Conservation (phyloP, 2,329 filamentous ascomycete species). For the Monosporascus sp. region DNA sequence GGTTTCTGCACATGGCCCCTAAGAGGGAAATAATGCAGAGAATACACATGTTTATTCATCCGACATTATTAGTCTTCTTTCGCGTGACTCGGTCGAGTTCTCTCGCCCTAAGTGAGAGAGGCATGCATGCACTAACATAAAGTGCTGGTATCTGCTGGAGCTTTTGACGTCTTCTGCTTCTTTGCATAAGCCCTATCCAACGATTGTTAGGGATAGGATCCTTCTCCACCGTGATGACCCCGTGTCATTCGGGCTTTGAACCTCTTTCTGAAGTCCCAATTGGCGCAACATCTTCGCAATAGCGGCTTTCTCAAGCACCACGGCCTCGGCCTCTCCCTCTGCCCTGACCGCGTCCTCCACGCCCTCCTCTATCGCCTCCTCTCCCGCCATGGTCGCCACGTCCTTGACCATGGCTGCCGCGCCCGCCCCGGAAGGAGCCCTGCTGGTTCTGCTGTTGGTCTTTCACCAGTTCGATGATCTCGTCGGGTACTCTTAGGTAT, state of each 20-base stretch:
- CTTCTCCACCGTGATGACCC: neutral
- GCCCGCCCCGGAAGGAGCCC: slow-evolving; percentile 59
- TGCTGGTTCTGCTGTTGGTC: slow-evolving; percentile 78
- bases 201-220: neutral
- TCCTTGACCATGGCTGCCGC: slow-evolving; percentile 52
- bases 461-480: slow-evolving; percentile 91
- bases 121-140: neutral
- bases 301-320: slow-evolving; percentile 22
- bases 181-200: neutral
- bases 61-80: neutral
- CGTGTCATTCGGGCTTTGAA: neutral
- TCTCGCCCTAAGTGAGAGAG: neutral
- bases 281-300: neutral
- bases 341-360: slow-evolving; percentile 49
- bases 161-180: neutral
- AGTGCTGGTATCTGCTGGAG: neutral
- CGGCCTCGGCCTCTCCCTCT: slow-evolving; percentile 39
- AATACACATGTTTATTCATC: neutral
- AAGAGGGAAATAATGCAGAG: neutral
- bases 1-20: too few relatives aligned
- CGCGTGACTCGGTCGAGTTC: neutral
- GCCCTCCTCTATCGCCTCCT: slow-evolving; percentile 52
- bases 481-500: slow-evolving; percentile 92
- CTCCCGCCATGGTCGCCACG: slow-evolving; percentile 55
- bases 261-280: neutral